A percentile compares a stretch with the other conserved stretches of the same genome.
These are phyloP conservation scores for Entrophospora sp. DNA, from an alignment of 192 early-diverging fungal genomes.

Conservation along the genomic window DNA sequence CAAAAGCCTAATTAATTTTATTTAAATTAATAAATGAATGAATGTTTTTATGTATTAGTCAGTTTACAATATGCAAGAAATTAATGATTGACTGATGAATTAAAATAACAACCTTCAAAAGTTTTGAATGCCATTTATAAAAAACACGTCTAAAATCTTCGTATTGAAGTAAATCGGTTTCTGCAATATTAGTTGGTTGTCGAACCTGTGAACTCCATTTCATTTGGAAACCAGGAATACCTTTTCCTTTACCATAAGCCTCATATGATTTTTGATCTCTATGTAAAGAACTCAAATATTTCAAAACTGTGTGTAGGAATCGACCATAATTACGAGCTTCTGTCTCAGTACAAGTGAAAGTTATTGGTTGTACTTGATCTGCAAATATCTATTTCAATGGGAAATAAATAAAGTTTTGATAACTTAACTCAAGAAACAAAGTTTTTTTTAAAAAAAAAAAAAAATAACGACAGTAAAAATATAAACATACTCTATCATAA, in stretches of 20 bases:
- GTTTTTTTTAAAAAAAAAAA: too few species aligned
- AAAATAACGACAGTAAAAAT: too few species aligned
- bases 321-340: conserved; percentile 66
- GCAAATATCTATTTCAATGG: too few species aligned
- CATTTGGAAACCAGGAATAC: conserved; percentile 62
- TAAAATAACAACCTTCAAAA: too few species aligned
- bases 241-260: conserved; percentile 43
- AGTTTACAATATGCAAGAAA: too few species aligned
- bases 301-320: conserved; percentile 53
- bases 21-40: too few species aligned
- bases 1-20: too few species aligned
- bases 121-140: conserved; percentile 66
- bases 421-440: neutral
- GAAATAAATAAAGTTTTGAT: too few species aligned
- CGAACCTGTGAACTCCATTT: conserved; percentile 42
- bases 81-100: too few species aligned
- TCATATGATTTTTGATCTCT: conserved; percentile 38
- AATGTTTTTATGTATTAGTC: too few species aligned
- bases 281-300: conserved; percentile 51
- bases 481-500: conserved; percentile 67
- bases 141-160: conserved; percentile 55
- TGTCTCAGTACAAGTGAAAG: conserved; percentile 52
- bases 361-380: conserved; percentile 16
- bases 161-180: conserved; percentile 43
- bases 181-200: conserved; percentile 24